Base-by-base conservation (phyloP, 1,284 basidiomycete species). In the Cerrena zonata region DNA sequence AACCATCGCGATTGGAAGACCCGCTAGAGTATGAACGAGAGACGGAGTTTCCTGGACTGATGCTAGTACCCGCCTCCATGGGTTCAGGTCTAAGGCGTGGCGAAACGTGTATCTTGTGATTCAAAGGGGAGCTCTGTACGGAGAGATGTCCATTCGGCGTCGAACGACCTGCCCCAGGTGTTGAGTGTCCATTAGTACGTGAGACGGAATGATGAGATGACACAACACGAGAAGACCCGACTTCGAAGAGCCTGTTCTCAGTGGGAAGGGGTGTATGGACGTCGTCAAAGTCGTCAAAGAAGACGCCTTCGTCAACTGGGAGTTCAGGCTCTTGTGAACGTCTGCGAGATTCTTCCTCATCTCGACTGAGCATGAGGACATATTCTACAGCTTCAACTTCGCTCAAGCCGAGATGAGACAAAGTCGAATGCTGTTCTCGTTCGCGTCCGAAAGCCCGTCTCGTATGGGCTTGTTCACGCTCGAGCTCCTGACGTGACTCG, bases 321-420 rank as follows among this genome's bases (percentile, higher is more conserved):
- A 38, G 26, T 12, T 45, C 27, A 38, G 48, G 40, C 40, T 45
- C 52, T 44, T 45, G 53, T 37, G 56, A 57, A 38, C 57, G 56
- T 30, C 58, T 61, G 3, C 56, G 63, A 3, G 18, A 5, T 51
- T 74, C 71, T 22, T 80, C 81, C 61, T 92, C 87, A 34, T 94
- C 91, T 4, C 86, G 80, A 55, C 87, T 91, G 51, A 94, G 76
- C 89, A 94, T 91, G 48, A 94, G 65, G 0, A 84, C 78, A 60
- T 93, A 93, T 58, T 90, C 86, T 19, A 94, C 70, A 1, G 87
- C 89, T 60, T 91, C 90, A 5, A 71, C 69, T 60, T 94, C 91
- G 56, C 76, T 83, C 42, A 94, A 68, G 0, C 89, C 89, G 10
- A 93, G 73, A n/a, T 70, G 69, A 21, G 79, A 73, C 19, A 89